Conservation (phyloP, 371 early-diverging fungal genomes). For the Gilbertella persicaria region DNA sequence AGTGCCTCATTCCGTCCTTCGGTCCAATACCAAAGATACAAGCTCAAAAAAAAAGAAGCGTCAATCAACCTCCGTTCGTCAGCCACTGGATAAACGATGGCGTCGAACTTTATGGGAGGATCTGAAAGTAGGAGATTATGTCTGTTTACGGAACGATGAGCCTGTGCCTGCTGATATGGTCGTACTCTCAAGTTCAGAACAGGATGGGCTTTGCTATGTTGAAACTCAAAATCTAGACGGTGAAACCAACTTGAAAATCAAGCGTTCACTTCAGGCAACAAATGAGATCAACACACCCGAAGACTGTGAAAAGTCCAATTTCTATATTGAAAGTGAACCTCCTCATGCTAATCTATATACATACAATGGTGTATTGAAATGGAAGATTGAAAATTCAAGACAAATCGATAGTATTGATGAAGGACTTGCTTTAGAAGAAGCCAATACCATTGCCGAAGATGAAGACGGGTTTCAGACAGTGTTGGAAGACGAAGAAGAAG, state of each 20-base stretch:
- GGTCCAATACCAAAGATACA: slow-evolving; percentile 14
- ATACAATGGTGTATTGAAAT: slow-evolving; percentile 72
- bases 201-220: slow-evolving; percentile 71
- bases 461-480: neutral
- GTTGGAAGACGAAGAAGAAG: slow-evolving; percentile 19
- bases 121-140: slow-evolving; percentile 90
- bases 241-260: slow-evolving; percentile 82
- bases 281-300: slow-evolving; percentile 46
- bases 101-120: slow-evolving; percentile 72
- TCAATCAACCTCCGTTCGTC: slow-evolving; percentile 13
- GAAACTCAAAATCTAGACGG: slow-evolving; percentile 90
- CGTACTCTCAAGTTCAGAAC: slow-evolving; percentile 68
- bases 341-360: slow-evolving; percentile 79
- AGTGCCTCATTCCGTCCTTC: slow-evolving; percentile 51
- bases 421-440: neutral
- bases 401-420: slow-evolving; percentile 1
- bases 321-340: slow-evolving; percentile 81
- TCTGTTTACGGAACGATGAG: slow-evolving; percentile 85
- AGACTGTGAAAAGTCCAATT: slow-evolving; percentile 59
- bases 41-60: slow-evolving; percentile 13
- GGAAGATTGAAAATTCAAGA: slow-evolving; percentile 38
- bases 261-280: slow-evolving; percentile 50
- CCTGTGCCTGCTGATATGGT: slow-evolving; percentile 88
- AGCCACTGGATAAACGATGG: slow-evolving; percentile 52
- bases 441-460: neutral